Percentiles rank a stretch among this genome's conserved stretches.
Conservation (phyloP, 1,284 basidiomycete species). For the Sporisorium reilianum region DNA sequence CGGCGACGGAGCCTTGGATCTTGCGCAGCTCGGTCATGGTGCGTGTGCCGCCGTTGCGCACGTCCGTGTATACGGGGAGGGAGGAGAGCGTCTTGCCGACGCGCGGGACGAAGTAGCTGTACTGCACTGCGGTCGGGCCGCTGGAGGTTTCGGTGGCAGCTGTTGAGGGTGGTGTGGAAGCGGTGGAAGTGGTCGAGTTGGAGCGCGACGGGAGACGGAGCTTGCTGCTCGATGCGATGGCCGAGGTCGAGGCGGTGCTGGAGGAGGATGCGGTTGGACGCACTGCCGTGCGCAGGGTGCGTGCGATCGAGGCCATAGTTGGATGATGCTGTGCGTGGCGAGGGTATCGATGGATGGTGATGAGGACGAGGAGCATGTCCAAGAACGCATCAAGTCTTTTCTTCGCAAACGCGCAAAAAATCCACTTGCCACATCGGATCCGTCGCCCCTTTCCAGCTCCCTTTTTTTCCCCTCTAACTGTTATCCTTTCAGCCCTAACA, state of each 20-base stretch:
- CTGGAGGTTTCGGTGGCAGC: background rate
- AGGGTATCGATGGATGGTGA: conserved; percentile 1
- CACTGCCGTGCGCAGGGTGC: conserved; percentile 20
- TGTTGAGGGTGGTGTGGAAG: background rate
- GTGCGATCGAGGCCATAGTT: conserved; percentile 27
- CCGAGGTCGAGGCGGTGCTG: conserved; percentile 9
- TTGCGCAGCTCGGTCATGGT: conserved; percentile 55
- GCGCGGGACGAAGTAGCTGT: conserved; percentile 59
- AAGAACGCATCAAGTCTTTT: conserved; percentile 4
- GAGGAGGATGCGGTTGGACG: conserved; percentile 1
- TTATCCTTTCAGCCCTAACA: conserved; percentile 6
- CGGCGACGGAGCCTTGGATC: conserved; percentile 50
- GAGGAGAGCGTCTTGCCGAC: conserved; percentile 47
- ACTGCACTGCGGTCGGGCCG: conserved; percentile 26
- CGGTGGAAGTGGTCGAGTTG: conserved; percentile 21
- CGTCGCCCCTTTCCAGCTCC: too few relatives aligned
- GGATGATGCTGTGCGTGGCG: background rate
- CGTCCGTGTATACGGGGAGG: conserved; percentile 58
- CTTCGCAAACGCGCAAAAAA: conserved; percentile 8
- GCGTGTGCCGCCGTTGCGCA: conserved; percentile 49
- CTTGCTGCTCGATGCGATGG: conserved; percentile 30
- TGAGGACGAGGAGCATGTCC: background rate
- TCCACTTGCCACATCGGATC: conserved; percentile 10
- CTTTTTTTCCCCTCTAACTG: too few relatives aligned
- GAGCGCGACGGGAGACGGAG: conserved; percentile 8